Evolutionary conservation across 768 basidiomycete genomes (phyloP).

Genomic region (Trichaptum fuscoviolaceum): DNA sequence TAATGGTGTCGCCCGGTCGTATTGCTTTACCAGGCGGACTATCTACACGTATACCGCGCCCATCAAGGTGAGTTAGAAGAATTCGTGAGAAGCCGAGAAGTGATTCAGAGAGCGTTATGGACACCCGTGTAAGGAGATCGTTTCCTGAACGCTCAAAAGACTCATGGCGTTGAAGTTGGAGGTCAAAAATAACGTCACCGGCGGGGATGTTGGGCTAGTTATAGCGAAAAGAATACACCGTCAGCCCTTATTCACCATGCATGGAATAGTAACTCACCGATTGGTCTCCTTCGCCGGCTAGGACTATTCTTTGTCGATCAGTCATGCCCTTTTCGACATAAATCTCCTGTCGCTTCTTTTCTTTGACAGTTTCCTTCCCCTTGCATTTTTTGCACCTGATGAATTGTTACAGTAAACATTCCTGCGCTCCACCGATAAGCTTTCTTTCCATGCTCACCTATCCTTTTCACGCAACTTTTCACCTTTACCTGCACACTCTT

Average conservation of each 20-base stretch:
- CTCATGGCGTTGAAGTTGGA: constrained; percentile 62
- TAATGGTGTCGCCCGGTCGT: constrained; percentile 66
- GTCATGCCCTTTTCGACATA: constrained; percentile 84
- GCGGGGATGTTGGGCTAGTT: constrained; percentile 76
- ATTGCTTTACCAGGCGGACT: constrained; percentile 75
- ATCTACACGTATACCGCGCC: constrained; percentile 77
- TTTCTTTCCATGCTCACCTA: constrained; percentile 39
- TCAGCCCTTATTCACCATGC: neutral
- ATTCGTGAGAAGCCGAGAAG: constrained; percentile 93
- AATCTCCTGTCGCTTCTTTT: constrained; percentile 87
- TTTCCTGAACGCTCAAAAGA: constrained; percentile 81
- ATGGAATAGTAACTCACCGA: constrained; percentile 45
- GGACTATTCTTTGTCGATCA: constrained; percentile 77
- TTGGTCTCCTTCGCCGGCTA: constrained; percentile 91
- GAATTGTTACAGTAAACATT: neutral
- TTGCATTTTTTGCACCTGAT: constrained; percentile 94
- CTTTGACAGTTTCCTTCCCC: constrained; percentile 74
- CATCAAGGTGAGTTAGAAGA: constrained; percentile 87
- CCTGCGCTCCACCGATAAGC: too few relatives aligned
- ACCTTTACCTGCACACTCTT: constrained; percentile 66
- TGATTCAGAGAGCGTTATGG: constrained; percentile 89
- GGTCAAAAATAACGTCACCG: constrained; percentile 85
- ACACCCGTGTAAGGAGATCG: constrained; percentile 74
- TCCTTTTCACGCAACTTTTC: constrained; percentile 80
- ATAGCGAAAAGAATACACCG: neutral